Conservation (phyloP, 2,329 filamentous ascomycete genomes). For the Colletotrichum zoysiae region DNA sequence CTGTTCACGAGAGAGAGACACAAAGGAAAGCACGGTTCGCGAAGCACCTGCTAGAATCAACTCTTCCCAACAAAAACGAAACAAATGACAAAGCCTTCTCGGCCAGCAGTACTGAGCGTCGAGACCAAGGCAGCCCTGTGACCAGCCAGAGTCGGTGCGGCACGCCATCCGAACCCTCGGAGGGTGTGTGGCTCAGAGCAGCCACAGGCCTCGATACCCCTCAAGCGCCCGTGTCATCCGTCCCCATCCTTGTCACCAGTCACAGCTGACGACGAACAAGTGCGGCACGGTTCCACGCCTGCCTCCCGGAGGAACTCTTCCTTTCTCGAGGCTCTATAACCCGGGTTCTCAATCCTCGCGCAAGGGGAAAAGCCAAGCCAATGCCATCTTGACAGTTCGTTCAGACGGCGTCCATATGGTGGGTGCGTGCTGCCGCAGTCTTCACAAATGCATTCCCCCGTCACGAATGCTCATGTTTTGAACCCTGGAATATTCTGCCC, state of each 20-base stretch:
- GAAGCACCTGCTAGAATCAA: slow-evolving; percentile 6
- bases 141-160: slow-evolving; percentile 39
- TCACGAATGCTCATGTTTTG: slow-evolving; percentile 6
- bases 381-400: slow-evolving; percentile 23
- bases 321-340: background rate
- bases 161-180: slow-evolving; percentile 37
- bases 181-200: slow-evolving; percentile 36
- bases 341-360: background rate
- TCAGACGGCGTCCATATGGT: slow-evolving; percentile 11
- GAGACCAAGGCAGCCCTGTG: slow-evolving; percentile 39
- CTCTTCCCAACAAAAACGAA: slow-evolving; percentile 24
- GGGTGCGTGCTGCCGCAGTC: background rate
- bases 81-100: background rate
- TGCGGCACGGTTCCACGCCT: background rate
- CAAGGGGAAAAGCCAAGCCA: background rate
- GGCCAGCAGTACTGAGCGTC: slow-evolving; percentile 7
- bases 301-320: background rate
- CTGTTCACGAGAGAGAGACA: slow-evolving; percentile 23
- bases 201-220: slow-evolving; percentile 35
- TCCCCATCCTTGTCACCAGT: slow-evolving; percentile 24
- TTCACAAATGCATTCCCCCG: slow-evolving; percentile 13
- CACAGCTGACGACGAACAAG: slow-evolving; percentile 22
- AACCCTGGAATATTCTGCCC: slow-evolving; percentile 31
- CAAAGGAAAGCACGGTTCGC: background rate
- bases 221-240: slow-evolving; percentile 33